phyloP scores from a whole-genome alignment of 2,329 filamentous ascomycete species.

The Sphaerulina musiva region DNA sequence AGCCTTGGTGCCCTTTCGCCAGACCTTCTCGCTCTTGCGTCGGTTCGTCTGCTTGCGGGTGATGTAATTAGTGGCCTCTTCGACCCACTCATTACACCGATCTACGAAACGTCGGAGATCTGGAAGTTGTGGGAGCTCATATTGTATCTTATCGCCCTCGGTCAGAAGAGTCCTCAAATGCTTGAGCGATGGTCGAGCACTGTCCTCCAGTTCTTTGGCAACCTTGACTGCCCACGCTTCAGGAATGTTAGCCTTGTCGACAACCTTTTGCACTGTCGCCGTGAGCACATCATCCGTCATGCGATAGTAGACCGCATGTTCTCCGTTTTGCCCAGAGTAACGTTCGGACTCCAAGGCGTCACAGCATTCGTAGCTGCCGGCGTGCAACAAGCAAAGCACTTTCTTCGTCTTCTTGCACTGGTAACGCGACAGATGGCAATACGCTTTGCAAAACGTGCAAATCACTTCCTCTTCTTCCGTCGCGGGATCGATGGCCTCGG shows the following conservation, averaged over 20 bases:
- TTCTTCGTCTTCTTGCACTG: slow-evolving; percentile 77
- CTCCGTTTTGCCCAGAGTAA: slow-evolving; percentile 47
- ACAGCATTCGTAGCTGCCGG: slow-evolving; percentile 75
- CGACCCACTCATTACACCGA: slow-evolving; percentile 94
- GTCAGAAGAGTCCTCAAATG: slow-evolving; percentile 73
- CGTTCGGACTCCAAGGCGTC: slow-evolving; percentile 59
- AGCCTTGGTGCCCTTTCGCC: slow-evolving; percentile 64
- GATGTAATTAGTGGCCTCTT: slow-evolving; percentile 92
- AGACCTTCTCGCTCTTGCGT: slow-evolving; percentile 85
- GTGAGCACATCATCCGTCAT: slow-evolving; percentile 66
- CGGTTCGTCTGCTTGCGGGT: slow-evolving; percentile 96
- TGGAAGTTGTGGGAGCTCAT: slow-evolving; percentile 73
- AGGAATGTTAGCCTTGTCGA: slow-evolving; percentile 78
- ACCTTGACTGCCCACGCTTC: slow-evolving; percentile 89
- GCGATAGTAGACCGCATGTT: slow-evolving; percentile 71
- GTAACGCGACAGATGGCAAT: slow-evolving; percentile 84
- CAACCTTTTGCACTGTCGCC: slow-evolving; percentile 63
- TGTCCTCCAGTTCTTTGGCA: slow-evolving; percentile 74
- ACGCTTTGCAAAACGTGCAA: slow-evolving; percentile 86
- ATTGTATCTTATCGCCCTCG: slow-evolving; percentile 95
- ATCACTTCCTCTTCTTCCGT: slow-evolving; percentile 88
- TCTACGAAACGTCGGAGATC: slow-evolving; percentile 85
- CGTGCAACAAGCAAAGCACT: slow-evolving; percentile 74
- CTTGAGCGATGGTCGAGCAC: slow-evolving; percentile 78
- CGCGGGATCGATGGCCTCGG: slow-evolving; percentile 59